Evolutionary conservation across 176 grass and related monocot genomes (phyloP), one percentile per base, ranked within the genome.

Genomic region (Tillandsia fasciculata): DNA sequence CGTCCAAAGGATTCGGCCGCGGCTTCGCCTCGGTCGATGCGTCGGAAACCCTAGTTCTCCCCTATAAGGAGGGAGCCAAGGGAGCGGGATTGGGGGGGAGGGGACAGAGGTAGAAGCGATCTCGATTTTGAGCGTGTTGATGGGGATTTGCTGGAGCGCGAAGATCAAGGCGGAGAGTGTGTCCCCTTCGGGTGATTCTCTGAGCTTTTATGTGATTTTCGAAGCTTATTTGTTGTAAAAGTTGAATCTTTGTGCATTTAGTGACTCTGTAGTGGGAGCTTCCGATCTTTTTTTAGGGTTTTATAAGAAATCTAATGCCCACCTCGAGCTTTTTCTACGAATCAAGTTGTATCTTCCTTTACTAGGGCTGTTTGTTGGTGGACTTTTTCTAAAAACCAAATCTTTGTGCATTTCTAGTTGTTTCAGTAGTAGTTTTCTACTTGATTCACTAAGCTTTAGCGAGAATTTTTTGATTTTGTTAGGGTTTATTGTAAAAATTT

Each of bases 111-210:
- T 18, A 2, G 22, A 9, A 7, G 12, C 56, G 56, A 61, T 17
- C 56, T 61, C 56, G 56, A 9, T 61, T 61, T 18, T 22, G 8
- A 61, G 56, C 17, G 56, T 61, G 15, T 61, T 20, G 63, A 96
- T 96, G 91, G 91, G 91, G 78, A 96, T 82, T 78, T 96, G 91
- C 77, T 87, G 79, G 66, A 74, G 91, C 73, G 70, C 78, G 63
- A 76, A 75, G 81, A 88, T 90, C 77, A 94, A 94, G 75, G 83
- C 83, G 64, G 87, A 85, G 66, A 96, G 80, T 67, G 33, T 74
- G 24, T 80, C 75, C 70, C 67, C 79, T 74, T 87, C 87, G 77
- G 90, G 90, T 93, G 69, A 11, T 49, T n/a, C 50, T 7, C 26
- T 29, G 4, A 51, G 0, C 2, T 2, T 9, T 17, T 68, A 7